A percentile compares a stretch with the other conserved stretches of the same genome.
phyloP scores from a whole-genome alignment of 805 yeast species.

The Yamadazyma takamatsuzukensis region DNA sequence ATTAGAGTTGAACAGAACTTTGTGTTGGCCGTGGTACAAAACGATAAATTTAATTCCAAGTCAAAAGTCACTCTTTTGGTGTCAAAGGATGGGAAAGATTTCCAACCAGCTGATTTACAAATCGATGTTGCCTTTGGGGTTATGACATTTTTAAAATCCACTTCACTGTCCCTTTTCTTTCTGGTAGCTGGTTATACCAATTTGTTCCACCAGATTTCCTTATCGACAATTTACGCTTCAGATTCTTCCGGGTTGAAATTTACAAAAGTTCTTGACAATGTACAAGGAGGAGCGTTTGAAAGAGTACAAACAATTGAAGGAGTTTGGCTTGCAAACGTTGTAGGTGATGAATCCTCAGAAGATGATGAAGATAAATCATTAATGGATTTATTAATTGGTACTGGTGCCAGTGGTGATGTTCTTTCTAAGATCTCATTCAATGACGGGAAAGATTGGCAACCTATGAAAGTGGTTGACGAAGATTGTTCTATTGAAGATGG shows the following conservation, averaged over 20 bases:
- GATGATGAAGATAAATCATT: conserved; percentile 15
- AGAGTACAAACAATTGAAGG: conserved; percentile 58
- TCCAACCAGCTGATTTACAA: conserved; percentile 38
- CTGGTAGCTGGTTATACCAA: conserved; percentile 11
- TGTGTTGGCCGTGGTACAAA: conserved; percentile 34
- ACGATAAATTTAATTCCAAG: conserved; percentile 39
- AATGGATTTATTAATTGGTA: conserved; percentile 22
- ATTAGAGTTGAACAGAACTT: conserved; percentile 39
- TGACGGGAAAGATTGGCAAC: conserved; percentile 53
- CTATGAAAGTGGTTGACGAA: conserved; percentile 44
- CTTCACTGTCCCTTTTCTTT: conserved; percentile 32
- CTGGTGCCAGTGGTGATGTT: conserved; percentile 12
- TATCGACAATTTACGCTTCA: conserved; percentile 43
- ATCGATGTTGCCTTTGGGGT: conserved; percentile 34
- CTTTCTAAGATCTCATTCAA: conserved; percentile 44
- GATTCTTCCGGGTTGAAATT: conserved; percentile 59
- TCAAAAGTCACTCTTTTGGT: conserved; percentile 39
- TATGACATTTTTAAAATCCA: conserved; percentile 35
- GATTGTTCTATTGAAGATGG: conserved; percentile 39
- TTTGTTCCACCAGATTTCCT: conserved; percentile 7
- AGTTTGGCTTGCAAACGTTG: conserved; percentile 50
- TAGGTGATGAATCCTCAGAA: conserved; percentile 14
- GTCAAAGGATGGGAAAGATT: conserved; percentile 44
- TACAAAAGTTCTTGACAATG: conserved; percentile 38
- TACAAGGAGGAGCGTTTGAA: conserved; percentile 40